Evolutionary conservation across 2,329 filamentous ascomycete species (phyloP).

Genomic region (Colletotrichum melonis): DNA sequence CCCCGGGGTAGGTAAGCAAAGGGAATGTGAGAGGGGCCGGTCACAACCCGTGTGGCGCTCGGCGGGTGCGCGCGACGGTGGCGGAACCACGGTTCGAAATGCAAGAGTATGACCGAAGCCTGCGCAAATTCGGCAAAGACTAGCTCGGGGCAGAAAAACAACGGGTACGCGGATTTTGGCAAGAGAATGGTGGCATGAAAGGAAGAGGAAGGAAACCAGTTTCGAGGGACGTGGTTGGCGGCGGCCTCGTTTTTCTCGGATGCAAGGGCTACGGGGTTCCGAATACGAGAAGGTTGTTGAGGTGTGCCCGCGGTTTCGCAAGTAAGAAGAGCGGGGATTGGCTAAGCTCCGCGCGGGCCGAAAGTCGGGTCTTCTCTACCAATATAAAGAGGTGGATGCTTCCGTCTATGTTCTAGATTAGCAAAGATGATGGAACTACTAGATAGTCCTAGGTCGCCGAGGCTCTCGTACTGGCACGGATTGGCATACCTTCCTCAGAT

Average conservation of each 20-base stretch:
- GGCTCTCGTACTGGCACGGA: no score
- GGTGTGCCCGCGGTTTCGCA: neutral
- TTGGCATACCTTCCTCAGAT: neutral
- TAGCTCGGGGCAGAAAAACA: neutral
- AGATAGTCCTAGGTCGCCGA: no score
- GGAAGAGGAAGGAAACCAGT: conserved; percentile 24
- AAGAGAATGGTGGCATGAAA: neutral
- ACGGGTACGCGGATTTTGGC: neutral
- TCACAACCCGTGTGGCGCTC: neutral
- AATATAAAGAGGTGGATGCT: neutral
- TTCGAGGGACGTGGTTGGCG: conserved; percentile 27
- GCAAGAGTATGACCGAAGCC: neutral
- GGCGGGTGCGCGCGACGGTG: neutral
- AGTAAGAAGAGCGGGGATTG: neutral
- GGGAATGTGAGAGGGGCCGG: neutral
- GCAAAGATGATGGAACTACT: no score
- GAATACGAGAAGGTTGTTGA: conserved; percentile 24
- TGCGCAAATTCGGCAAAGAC: neutral
- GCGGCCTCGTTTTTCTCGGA: conserved; percentile 34
- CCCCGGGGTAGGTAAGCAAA: neutral
- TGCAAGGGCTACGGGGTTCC: conserved; percentile 9
- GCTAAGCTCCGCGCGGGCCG: neutral
- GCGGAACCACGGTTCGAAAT: neutral
- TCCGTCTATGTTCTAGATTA: neutral
- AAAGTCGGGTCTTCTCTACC: neutral